A percentile compares a stretch with the other conserved stretches of the same genome.
These are phyloP conservation scores for Colletotrichum lindemuthianum DNA, from an alignment of 2,329 filamentous ascomycete species.

Conservation along the genomic window DNA sequence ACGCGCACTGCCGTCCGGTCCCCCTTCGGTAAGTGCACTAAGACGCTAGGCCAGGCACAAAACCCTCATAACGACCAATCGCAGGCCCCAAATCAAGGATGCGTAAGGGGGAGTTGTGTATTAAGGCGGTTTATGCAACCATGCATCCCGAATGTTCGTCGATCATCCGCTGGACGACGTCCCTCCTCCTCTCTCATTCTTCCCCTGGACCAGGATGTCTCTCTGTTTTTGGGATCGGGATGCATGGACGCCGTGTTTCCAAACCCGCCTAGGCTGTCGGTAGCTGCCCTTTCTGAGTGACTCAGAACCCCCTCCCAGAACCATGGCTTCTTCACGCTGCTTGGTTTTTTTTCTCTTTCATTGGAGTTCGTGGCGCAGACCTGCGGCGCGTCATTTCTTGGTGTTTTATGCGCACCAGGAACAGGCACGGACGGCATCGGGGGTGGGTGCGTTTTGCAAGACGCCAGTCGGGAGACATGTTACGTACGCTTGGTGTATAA, in stretches of 20 bases:
- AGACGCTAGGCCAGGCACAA: background rate
- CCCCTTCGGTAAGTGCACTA: no score
- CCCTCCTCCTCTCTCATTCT: background rate
- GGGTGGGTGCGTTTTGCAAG: no score
- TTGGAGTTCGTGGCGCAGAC: conserved; percentile 13
- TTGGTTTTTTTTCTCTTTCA: background rate
- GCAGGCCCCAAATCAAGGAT: background rate
- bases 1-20: conserved; percentile 24
- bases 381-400: conserved; percentile 11
- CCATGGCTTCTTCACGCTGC: background rate
- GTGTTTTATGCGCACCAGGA: background rate
- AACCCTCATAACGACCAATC: conserved; percentile 5
- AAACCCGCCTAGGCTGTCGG: no score
- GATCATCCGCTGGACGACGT: conserved; percentile 6
- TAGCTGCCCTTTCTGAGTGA: no score
- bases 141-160: conserved; percentile 19
- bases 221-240: background rate
- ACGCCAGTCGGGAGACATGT: no score
- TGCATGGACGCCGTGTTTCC: no score
- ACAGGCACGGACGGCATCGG: conserved; percentile 5
- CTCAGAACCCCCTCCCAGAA: no score
- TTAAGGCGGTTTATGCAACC: conserved; percentile 27
- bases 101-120: background rate
- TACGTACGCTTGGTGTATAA: conserved; percentile 1
- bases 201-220: background rate